Evolutionary conservation across 345 rosid genomes (phyloP).

Genomic region (Microcos paniculata): DNA sequence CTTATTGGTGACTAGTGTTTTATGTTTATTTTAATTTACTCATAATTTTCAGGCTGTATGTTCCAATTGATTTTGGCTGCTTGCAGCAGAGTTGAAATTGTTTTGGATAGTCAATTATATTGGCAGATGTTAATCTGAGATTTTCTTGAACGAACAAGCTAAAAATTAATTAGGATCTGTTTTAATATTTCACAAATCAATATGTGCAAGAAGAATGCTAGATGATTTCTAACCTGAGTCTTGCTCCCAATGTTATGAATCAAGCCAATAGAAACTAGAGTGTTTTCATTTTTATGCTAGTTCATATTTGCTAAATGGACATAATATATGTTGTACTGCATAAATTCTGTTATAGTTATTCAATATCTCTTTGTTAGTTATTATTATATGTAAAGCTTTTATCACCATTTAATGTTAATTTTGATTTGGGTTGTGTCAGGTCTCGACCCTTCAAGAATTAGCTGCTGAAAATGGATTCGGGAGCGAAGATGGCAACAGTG

Average conservation of each 20-base stretch:
- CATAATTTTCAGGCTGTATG: no score
- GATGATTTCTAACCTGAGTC: neutral
- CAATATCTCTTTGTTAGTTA: no score
- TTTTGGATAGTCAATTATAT: neutral
- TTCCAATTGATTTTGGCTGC: no score
- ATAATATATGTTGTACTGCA: no score
- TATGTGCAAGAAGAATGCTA: neutral
- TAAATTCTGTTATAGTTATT: no score
- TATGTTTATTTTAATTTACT: no score
- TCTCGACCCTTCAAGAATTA: neutral
- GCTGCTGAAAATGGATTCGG: neutral
- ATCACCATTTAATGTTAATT: neutral
- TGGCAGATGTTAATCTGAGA: neutral
- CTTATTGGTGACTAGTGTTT: no score
- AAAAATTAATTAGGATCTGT: neutral
- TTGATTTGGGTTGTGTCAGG: neutral
- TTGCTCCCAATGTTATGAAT: neutral
- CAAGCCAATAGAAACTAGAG: no score
- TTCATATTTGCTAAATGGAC: no score
- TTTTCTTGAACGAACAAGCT: no score
- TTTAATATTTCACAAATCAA: no score
- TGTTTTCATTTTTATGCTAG: no score
- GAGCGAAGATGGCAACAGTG: slow-evolving; percentile 10
- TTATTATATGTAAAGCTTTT: neutral
- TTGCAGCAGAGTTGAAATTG: neutral